Percentiles rank a stretch among this genome's conserved stretches.
These are phyloP conservation scores for Cryptococcus sp. DNA, from an alignment of 1,284 basidiomycete genomes.

Conservation along the genomic window DNA sequence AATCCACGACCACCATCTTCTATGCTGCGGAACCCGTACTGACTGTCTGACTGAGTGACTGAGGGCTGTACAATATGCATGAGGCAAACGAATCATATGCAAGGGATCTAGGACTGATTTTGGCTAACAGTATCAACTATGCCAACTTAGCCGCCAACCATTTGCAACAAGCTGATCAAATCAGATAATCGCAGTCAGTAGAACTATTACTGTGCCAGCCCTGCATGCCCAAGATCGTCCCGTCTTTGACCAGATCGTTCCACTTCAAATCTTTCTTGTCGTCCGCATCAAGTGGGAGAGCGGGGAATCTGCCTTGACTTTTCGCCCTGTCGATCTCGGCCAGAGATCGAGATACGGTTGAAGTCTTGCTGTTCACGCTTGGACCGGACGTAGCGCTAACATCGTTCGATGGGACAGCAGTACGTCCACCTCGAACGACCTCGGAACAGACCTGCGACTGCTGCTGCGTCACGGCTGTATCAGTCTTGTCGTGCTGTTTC, in stretches of 20 bases:
- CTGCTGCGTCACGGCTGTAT: background rate
- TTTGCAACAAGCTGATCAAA: background rate
- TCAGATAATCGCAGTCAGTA: background rate
- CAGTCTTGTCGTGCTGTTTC: background rate
- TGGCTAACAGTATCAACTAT: background rate
- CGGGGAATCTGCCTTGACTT: no score
- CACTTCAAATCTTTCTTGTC: slow-evolving; percentile 7
- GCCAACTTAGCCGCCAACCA: background rate
- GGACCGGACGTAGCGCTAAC: no score
- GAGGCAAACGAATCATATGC: background rate
- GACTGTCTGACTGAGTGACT: background rate
- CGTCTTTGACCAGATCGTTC: slow-evolving; percentile 20
- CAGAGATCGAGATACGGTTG: no score
- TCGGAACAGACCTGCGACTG: no score
- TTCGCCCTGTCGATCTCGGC: no score
- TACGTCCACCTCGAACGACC: no score
- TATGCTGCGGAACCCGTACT: background rate
- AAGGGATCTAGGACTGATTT: background rate
- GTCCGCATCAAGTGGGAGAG: background rate
- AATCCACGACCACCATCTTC: slow-evolving; percentile 14
- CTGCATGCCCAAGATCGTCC: slow-evolving; percentile 14
- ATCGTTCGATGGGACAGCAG: no score
- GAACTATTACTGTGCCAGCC: slow-evolving; percentile 8
- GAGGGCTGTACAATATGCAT: background rate
- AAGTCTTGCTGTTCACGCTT: no score